Evolutionary conservation across 1,284 basidiomycete species (phyloP), one percentile per base, ranked within the genome.

Genomic region (Microstroma glucosiphilum): DNA sequence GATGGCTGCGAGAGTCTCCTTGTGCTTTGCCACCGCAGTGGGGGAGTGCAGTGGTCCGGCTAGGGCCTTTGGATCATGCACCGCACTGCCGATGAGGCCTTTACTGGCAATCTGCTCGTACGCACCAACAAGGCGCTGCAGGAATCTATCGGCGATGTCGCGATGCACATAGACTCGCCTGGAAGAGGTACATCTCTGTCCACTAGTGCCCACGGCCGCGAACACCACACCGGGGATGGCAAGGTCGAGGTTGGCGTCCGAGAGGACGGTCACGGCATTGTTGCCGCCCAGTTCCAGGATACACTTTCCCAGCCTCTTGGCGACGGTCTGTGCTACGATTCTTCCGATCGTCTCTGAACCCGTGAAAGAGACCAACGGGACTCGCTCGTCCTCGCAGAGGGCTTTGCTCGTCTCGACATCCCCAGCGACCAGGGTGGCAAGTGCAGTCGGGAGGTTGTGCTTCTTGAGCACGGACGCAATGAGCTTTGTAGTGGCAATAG

Each of bases 271-370:
- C 43, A 91, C 87, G 62, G 92, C 91, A 75, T 96, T 96, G 82
- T 97, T 96, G 42, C 93, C 93, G n/a, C 92, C 92, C 11, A 96
- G 83, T 78, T 96, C 93, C 40, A 96, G 65, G 46, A 94, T 86
- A 41, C 86, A 83, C 82, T 94, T 89, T 55, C 90, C 90, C 80
- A 89, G 92, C 71, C 87, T 83, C 65, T 85, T 86, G 79, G 87
- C 88, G 1, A 93, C 92, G 63, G 83, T 83, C 80, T 86, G 86
- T 8, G 90, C 90, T 19, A 97, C 91, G 64, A 87, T 83, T 62
- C 88, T 85, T 15, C 93, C 93, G 56, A 92, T 87, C 57, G 83
- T 82, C 79, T 96, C 93, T 69, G 90, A 92, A 1, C 93, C 93
- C 1, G 93, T 97, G 80, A 97, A 97, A 46, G 89, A 92, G 17